These are phyloP conservation scores for Fusarium ramigenum DNA, from an alignment of 2,329 filamentous ascomycete genomes.

Conservation along the genomic window DNA sequence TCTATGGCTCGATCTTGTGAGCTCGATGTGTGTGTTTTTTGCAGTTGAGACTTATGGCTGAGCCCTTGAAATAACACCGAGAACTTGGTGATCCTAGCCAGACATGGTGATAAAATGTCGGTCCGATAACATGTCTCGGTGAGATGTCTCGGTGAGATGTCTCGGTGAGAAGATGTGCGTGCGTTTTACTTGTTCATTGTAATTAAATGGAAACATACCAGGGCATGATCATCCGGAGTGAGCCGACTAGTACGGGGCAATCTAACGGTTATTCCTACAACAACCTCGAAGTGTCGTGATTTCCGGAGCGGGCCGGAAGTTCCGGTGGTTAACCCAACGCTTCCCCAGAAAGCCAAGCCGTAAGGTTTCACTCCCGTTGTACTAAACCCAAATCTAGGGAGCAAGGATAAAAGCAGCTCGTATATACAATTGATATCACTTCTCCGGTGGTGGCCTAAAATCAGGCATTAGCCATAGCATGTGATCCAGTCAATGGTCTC, in stretches of 20 bases:
- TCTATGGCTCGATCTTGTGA: background rate
- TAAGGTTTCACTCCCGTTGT: rapidly evolving
- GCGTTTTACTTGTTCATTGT: background rate
- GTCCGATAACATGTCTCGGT: background rate
- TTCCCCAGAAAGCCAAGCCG: background rate
- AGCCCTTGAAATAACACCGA: no score
- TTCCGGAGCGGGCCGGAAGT: background rate
- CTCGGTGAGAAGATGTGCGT: background rate
- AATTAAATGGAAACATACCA: background rate
- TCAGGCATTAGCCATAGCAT: rapidly evolving
- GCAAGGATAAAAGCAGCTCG: rapidly evolving
- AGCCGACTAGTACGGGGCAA: background rate
- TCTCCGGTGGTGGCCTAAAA: no score
- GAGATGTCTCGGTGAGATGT: background rate
- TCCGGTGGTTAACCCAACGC: background rate
- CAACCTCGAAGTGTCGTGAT: background rate
- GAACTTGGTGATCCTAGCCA: background rate
- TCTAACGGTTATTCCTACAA: rapidly evolving
- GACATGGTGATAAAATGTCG: background rate
- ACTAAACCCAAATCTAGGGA: no score
- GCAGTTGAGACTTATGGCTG: no score
- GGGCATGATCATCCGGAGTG: background rate
- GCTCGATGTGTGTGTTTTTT: no score
- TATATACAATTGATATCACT: rapidly evolving
- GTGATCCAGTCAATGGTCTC: background rate